phyloP scores from a whole-genome alignment of 75 land plant species.

The Picea glauca region DNA sequence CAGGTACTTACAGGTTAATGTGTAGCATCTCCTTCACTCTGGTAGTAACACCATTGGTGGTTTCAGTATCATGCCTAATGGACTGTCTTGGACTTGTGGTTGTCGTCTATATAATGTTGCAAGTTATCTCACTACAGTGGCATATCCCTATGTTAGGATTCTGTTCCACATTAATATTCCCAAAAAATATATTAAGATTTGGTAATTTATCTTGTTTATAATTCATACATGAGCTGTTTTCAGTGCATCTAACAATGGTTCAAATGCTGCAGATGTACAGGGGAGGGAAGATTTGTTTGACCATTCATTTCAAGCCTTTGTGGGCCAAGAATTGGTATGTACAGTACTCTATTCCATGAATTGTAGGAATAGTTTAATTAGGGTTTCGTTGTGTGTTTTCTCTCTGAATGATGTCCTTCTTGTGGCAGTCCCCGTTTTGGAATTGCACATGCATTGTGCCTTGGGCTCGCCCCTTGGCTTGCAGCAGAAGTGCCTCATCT shows the following conservation, averaged over 20 bases:
- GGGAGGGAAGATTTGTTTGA: conserved; percentile 98
- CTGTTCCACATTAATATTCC: background rate
- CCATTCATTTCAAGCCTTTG: conserved; percentile 97
- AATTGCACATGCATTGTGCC: conserved; percentile 94
- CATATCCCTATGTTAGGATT: background rate
- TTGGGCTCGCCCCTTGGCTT: conserved; percentile 98
- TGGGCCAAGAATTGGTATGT: conserved; percentile 97
- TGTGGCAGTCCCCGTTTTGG: conserved; percentile 87
- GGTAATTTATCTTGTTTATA: too few species aligned
- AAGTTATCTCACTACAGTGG: background rate
- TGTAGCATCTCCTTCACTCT: too few species aligned
- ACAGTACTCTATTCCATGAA: background rate
- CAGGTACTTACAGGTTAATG: too few species aligned
- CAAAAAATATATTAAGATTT: too few species aligned
- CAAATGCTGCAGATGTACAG: conserved; percentile 80
- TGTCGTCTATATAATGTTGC: too few species aligned
- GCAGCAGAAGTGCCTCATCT: conserved; percentile 97
- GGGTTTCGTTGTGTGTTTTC: too few species aligned
- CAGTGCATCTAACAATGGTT: background rate
- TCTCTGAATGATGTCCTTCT: conserved; percentile 1
- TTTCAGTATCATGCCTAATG: too few species aligned
- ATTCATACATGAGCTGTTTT: too few species aligned
- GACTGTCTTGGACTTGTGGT: too few species aligned
- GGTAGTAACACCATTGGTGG: too few species aligned
- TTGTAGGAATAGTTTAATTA: background rate